phyloP scores from a whole-genome alignment of 2,329 filamentous ascomycete genomes.

The Paramyrothecium roridum region DNA sequence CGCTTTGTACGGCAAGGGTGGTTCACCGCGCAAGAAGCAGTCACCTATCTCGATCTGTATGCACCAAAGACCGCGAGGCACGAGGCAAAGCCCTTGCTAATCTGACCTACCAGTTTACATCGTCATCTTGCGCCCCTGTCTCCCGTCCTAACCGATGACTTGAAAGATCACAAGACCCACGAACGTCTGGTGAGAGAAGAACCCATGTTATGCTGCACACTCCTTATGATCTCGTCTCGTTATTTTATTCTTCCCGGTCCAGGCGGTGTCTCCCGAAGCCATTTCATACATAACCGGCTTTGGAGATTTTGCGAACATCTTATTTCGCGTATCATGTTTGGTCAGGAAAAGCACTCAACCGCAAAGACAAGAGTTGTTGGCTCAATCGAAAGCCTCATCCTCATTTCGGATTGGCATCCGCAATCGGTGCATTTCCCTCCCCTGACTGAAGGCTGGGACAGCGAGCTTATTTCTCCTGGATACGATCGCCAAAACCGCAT shows the following conservation, averaged over 20 bases:
- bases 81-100: too few species aligned
- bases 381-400: slow-evolving; percentile 13
- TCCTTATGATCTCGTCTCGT: slow-evolving; percentile 15
- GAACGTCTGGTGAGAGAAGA: slow-evolving; percentile 10
- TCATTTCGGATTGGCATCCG: slow-evolving; percentile 20
- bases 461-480: slow-evolving; percentile 10
- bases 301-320: slow-evolving; percentile 17
- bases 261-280: slow-evolving; percentile 14
- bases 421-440: slow-evolving; percentile 15
- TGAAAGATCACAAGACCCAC: slow-evolving; percentile 6
- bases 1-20: slow-evolving; percentile 19
- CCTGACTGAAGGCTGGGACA: slow-evolving; percentile 18
- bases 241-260: slow-evolving; percentile 16
- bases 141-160: too few species aligned
- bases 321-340: slow-evolving; percentile 13
- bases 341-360: slow-evolving; percentile 15
- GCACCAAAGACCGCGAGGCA: not conserved
- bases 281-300: slow-evolving; percentile 11
- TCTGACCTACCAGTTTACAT: too few species aligned
- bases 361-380: slow-evolving; percentile 13
- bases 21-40: slow-evolving; percentile 21
- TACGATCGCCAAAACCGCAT: slow-evolving; percentile 14
- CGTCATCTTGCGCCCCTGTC: too few species aligned
- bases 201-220: slow-evolving; percentile 15
- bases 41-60: slow-evolving; percentile 19